Evolutionary conservation across 1,284 basidiomycete genomes (phyloP), one percentile per base, ranked within the genome.

Genomic region (Sphagnurus paluster): DNA sequence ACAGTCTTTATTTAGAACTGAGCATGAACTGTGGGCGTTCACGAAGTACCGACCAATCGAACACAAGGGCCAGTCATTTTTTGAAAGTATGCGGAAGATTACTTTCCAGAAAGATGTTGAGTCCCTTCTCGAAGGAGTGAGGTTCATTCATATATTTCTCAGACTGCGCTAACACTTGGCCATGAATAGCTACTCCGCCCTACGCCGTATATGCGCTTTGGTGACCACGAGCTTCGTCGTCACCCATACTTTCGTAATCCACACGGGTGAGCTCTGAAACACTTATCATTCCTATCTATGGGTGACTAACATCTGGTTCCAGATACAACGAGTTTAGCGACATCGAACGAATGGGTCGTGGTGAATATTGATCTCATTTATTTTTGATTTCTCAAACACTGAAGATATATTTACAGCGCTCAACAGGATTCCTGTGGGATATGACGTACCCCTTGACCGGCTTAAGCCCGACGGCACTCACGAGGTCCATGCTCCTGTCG

Each of bases 261-360:
- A 5, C 11, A 44, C 5, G 43, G 40, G 50, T 50, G 48, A 16
- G n/a, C n/a, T n/a, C n/a, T n/a, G n/a, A n/a, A n/a, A n/a, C n/a
- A n/a, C n/a, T n/a, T n/a, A n/a, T n/a, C n/a, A n/a, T n/a, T n/a
- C n/a, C n/a, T n/a, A n/a, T n/a, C n/a, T n/a, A n/a, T n/a, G n/a
- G n/a, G 25, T 39, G 25, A 14, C 25, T 21, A 2, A 14, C 14
- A 4, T 13, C 33, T 14, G 2, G 13, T n/a, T 8, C 24, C 26
- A 52, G 46, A 10, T 39, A 38, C 26, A 55, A 39, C 13, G 50
- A 53, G 33, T 53, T 53, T 20, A 16, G 43, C 5, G 20, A 16
- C 11, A 53, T 53, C 34, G 36, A 50, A 21, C 20, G 29, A 23
- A 39, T 26, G 11, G 51, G 46, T n/a, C 38, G 25, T 21, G 38